Percentiles rank a stretch among this genome's conserved stretches.
These are phyloP conservation scores for Bipolaris gigantea DNA, from an alignment of 2,329 filamentous ascomycete genomes.

Conservation along the genomic window DNA sequence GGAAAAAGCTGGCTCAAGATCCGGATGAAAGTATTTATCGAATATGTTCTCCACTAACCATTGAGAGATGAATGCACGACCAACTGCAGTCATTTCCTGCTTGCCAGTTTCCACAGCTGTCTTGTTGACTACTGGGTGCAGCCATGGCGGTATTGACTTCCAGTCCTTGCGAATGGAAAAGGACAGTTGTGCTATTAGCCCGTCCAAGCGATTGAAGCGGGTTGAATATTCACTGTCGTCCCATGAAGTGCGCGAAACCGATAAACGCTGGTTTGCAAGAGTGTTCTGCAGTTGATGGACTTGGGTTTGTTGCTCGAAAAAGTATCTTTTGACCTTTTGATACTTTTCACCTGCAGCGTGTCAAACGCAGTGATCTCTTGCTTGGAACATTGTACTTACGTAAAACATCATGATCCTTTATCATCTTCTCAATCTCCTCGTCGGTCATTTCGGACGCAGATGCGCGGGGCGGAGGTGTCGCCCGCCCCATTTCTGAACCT, in stretches of 20 bases:
- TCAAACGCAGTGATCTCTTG: constrained; percentile 1
- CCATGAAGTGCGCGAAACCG: constrained; percentile 88
- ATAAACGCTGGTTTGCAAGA: constrained; percentile 93
- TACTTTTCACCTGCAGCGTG: constrained; percentile 77
- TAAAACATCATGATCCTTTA: constrained; percentile 55
- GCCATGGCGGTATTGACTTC: constrained; percentile 78
- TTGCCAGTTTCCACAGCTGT: constrained; percentile 85
- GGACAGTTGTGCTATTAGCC: constrained; percentile 89
- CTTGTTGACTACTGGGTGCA: constrained; percentile 76
- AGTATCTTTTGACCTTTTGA: constrained; percentile 96
- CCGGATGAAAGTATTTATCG: constrained; percentile 88
- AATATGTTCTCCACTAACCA: constrained; percentile 94
- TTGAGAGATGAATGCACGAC: constrained; percentile 81
- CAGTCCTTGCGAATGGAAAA: constrained; percentile 98
- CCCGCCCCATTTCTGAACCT: constrained; percentile 41
- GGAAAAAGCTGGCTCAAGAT: constrained; percentile 75
- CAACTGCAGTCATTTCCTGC: constrained; percentile 97
- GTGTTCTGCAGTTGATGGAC: constrained; percentile 96
- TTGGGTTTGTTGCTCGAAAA: constrained; percentile 88
- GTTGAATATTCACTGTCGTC: constrained; percentile 94
- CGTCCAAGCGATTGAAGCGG: constrained; percentile 87
- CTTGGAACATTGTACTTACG: constrained; percentile 41
- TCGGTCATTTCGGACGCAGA: constrained; percentile 50
- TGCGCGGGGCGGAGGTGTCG: constrained; percentile 51
- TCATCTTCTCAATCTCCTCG: constrained; percentile 51